Percentiles rank a stretch among this genome's conserved stretches.
These are phyloP conservation scores for Metschnikowia lachancei DNA, from an alignment of 805 yeast genomes.

Conservation along the genomic window DNA sequence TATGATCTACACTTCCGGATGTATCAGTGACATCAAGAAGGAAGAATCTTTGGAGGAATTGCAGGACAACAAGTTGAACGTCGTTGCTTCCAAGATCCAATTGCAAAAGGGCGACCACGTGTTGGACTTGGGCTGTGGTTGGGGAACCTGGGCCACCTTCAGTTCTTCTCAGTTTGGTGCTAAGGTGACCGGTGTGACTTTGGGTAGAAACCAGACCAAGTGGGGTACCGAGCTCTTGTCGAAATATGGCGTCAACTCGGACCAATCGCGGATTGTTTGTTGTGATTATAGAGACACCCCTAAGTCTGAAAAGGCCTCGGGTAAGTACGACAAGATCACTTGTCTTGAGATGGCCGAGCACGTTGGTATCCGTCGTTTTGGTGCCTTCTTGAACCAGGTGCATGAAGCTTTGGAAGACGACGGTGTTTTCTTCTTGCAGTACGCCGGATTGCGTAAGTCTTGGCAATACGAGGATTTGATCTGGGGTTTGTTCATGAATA, in stretches of 20 bases:
- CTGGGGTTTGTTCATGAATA: conserved; percentile 97
- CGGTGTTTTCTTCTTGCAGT: conserved; percentile 82
- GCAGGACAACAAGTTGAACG: conserved; percentile 86
- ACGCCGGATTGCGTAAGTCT: conserved; percentile 83
- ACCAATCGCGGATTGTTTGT: conserved; percentile 78
- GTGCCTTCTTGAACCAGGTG: conserved; percentile 73
- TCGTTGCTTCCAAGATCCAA: conserved; percentile 83
- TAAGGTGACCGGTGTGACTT: conserved; percentile 81
- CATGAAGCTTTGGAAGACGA: conserved; percentile 88
- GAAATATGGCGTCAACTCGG: conserved; percentile 61
- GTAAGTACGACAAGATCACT: conserved; percentile 76
- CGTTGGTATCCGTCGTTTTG: conserved; percentile 85
- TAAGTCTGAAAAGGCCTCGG: conserved; percentile 45
- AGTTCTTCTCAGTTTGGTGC: conserved; percentile 84
- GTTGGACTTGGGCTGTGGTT: conserved; percentile 90
- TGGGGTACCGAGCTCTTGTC: conserved; percentile 76
- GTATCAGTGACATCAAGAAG: conserved; percentile 63
- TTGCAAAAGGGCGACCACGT: conserved; percentile 68
- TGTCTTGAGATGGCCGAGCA: conserved; percentile 96
- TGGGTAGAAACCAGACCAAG: conserved; percentile 86
- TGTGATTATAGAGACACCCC: conserved; percentile 91
- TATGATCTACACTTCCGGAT: conserved; percentile 90
- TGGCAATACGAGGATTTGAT: conserved; percentile 94
- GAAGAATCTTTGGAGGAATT: conserved; percentile 75
- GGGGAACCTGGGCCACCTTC: conserved; percentile 90